Base-by-base conservation (phyloP, 805 yeast genomes). In the Candida nonsorbophila region DNA sequence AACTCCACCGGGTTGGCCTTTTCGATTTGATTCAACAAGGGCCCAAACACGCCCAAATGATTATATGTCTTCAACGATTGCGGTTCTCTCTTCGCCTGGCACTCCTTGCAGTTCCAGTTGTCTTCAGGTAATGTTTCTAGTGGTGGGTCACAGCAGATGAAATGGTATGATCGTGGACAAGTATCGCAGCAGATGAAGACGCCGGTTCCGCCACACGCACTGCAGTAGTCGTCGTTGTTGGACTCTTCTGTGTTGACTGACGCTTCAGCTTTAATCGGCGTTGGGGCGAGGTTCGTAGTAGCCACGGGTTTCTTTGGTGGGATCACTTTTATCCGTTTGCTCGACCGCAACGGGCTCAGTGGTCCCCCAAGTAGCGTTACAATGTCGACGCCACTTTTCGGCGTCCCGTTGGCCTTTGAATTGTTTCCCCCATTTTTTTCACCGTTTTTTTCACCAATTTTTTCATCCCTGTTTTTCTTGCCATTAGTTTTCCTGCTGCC, bases 111-210 rank as follows among this genome's bases (percentile, higher is more conserved):
- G 41, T 69, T 77, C 98, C 98, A 90, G 37, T 77, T 81, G 20
- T 83, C 95, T 27, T 81, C 94, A 0, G 97, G 97, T 6, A 85
- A 57, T 23, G 81, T 86, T 42, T 81, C 85, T 19, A 80, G 58
- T 0, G 98, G 97, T 3, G 97, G 97, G 45, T 84, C 82, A 36
- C 90, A 73, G 53, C 98, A 90, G 4, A 84, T 67, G 49, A 92
- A 86, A 51, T 90, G 98, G 56, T 90, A 92, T 2, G 95, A 84
- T 44, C 70, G 71, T 0, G 97, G 96, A 55, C 98, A 90, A 2
- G 84, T 69, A 44, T 90, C 98, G 58, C 98, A 90, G 56, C 97
- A 92, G 14, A 90, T 64, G 44, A 90, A 87, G 16, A 84, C 69
- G 8, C 98, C 98, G 0, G 87, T 66, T 16, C 86, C 84, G 2